Evolutionary conservation across 257 asterid genomes (phyloP).

Genomic region (Solanum clarkiae): DNA sequence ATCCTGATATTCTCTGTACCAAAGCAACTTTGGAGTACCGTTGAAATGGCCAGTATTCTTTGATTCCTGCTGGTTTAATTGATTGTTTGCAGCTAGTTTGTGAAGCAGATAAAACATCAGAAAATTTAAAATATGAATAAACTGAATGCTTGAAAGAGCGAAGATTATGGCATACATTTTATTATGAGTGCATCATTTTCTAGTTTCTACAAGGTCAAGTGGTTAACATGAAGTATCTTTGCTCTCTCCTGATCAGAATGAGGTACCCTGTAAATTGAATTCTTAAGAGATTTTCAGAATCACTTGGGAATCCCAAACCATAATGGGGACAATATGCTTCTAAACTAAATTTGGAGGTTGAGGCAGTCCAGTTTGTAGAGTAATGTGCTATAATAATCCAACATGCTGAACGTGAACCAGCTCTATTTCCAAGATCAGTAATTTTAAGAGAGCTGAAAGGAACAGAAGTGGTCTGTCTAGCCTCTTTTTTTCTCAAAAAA

Average conservation of each 20-base stretch:
- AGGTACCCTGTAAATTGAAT: neutral
- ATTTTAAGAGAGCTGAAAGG: neutral
- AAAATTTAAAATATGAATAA: neutral
- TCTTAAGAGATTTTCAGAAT: neutral
- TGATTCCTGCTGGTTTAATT: neutral
- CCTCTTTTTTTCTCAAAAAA: neutral
- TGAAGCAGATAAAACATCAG: neutral
- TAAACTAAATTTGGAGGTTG: neutral
- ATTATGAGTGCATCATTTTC: neutral
- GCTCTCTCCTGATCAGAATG: neutral
- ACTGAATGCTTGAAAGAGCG: neutral
- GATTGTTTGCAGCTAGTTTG: neutral
- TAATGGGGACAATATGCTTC: neutral
- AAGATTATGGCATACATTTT: neutral
- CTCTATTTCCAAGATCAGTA: neutral
- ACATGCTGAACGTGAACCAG: neutral
- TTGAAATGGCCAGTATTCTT: neutral
- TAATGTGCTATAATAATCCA: neutral
- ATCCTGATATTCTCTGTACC: neutral
- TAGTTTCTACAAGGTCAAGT: neutral
- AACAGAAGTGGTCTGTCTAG: neutral
- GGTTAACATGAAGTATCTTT: neutral
- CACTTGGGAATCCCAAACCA: neutral
- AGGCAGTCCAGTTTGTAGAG: neutral
- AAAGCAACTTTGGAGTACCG: neutral